These are phyloP conservation scores for Linum usitatissimum DNA, from an alignment of 345 rosid genomes.

Conservation along the genomic window DNA sequence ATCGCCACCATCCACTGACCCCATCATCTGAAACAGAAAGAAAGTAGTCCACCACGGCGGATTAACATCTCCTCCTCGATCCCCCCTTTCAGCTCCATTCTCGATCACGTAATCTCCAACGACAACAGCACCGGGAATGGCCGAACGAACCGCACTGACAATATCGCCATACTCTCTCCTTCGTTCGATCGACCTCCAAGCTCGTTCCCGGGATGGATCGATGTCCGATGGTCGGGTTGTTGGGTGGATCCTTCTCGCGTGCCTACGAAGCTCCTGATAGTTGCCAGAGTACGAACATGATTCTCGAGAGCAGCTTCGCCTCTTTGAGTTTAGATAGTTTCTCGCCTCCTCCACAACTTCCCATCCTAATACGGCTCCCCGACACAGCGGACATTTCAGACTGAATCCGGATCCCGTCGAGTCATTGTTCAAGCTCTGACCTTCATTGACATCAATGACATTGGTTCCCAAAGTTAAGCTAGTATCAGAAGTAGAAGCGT, in stretches of 20 bases:
- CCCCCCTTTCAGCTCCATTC: conserved; percentile 69
- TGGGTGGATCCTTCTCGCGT: conserved; percentile 81
- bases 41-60: conserved; percentile 61
- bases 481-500: conserved; percentile 22
- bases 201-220: conserved; percentile 78
- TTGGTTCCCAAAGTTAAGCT: conserved; percentile 30
- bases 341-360: conserved; percentile 69
- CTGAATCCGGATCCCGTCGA: conserved; percentile 24
- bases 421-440: conserved; percentile 18
- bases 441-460: conserved; percentile 22
- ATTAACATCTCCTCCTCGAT: conserved; percentile 17
- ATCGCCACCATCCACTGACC: conserved; percentile 50
- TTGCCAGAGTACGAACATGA: conserved; percentile 59
- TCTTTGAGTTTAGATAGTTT: conserved; percentile 63
- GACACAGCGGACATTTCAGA: conserved; percentile 72
- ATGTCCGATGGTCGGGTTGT: conserved; percentile 61
- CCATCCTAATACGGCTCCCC: conserved; percentile 61
- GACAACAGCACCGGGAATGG: conserved; percentile 86
- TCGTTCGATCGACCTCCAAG: conserved; percentile 77
- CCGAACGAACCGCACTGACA: conserved; percentile 73
- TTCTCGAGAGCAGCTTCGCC: conserved; percentile 73
- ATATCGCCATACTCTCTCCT: conserved; percentile 75
- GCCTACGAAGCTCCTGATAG: conserved; percentile 79
- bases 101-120: conserved; percentile 93
- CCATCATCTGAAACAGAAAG: conserved; percentile 76